A percentile compares a stretch with the other conserved stretches of the same genome.
phyloP scores from a whole-genome alignment of 805 yeast species.

The Lachancea sp. region DNA sequence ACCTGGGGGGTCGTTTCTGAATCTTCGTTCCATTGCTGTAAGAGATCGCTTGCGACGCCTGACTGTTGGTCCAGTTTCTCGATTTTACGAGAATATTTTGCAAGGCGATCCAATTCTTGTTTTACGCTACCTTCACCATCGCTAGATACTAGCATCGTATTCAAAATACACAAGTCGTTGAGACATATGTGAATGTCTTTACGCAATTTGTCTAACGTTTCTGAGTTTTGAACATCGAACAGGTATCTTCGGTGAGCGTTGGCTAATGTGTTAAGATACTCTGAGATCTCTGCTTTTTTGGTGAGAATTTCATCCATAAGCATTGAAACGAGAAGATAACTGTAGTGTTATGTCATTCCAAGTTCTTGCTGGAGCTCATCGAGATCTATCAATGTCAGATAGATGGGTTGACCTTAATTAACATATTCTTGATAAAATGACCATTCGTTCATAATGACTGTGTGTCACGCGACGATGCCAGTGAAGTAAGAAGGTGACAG shows the following conservation, averaged over 20 bases:
- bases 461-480: no score
- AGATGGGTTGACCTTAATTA: no score
- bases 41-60: background rate
- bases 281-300: constrained; percentile 21
- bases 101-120: constrained; percentile 15
- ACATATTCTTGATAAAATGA: no score
- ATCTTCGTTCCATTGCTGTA: background rate
- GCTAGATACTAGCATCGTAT: constrained; percentile 20
- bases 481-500: no score
- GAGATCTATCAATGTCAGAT: no score
- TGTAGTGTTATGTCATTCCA: no score
- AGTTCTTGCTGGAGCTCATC: no score
- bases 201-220: constrained; percentile 19
- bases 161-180: constrained; percentile 23
- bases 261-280: constrained; percentile 17
- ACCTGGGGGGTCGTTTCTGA: background rate
- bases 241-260: constrained; percentile 20
- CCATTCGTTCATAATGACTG: no score
- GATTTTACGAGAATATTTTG: constrained; percentile 12
- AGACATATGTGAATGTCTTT: constrained; percentile 26
- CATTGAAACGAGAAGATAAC: background rate
- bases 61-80: constrained; percentile 1
- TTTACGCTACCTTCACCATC: constrained; percentile 22
- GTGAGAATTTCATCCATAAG: constrained; percentile 18
- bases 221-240: constrained; percentile 12